phyloP scores from a whole-genome alignment of 306 rosid species.

The Begonia masoniana region DNA sequence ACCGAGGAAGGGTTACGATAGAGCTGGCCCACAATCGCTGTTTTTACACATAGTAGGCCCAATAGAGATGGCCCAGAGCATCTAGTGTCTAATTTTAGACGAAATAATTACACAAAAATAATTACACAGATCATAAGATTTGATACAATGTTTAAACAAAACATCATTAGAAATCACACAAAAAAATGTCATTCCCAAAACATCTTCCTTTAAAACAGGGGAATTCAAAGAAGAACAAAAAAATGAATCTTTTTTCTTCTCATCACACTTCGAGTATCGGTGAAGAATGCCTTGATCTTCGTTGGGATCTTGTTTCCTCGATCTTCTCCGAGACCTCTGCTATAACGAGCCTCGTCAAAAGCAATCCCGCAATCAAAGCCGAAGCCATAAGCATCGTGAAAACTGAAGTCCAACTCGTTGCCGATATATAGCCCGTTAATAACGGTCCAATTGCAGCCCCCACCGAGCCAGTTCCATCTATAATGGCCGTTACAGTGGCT shows the following conservation, averaged over 20 bases:
- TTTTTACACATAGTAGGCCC: no score
- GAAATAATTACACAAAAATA: no score
- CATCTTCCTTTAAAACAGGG: no score
- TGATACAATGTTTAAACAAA: no score
- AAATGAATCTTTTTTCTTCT: neutral
- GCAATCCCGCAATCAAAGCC: conserved; percentile 79
- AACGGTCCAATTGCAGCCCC: conserved; percentile 97
- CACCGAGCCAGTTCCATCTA: conserved; percentile 91
- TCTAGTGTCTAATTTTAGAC: no score
- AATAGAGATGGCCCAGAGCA: no score
- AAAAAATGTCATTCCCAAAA: no score
- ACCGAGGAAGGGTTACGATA: no score
- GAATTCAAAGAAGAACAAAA: neutral
- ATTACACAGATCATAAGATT: no score
- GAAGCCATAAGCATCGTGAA: conserved; percentile 88
- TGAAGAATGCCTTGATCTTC: conserved; percentile 18
- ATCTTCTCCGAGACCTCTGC: conserved; percentile 69
- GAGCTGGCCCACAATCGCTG: no score
- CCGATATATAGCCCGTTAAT: conserved; percentile 78
- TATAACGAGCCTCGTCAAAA: conserved; percentile 72
- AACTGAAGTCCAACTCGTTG: conserved; percentile 72
- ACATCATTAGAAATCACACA: no score
- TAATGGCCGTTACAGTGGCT: conserved; percentile 91
- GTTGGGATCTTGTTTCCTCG: conserved; percentile 42
- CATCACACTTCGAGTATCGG: conserved; percentile 25